Base-by-base conservation (phyloP, 1,139 yeast species). In the Casaregolazyma suthepensis region DNA sequence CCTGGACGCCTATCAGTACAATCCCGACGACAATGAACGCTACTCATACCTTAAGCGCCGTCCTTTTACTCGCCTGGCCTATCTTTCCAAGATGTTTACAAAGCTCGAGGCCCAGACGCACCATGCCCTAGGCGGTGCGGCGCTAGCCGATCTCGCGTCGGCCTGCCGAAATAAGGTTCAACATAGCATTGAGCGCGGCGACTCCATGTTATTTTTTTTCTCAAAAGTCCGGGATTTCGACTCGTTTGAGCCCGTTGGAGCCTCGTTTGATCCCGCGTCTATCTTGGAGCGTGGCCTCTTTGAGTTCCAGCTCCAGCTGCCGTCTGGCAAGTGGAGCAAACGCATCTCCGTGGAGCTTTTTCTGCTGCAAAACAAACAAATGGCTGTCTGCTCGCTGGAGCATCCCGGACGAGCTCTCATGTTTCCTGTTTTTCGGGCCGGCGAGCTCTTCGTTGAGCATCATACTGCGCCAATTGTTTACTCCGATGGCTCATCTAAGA, bases 31-130 rank as follows among this genome's bases (percentile, higher is more conserved):
- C 43, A 54, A 73, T 1, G 68, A 70, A 5, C 63, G 70, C 3
- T 72, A 71, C 54, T 60, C 69, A 15, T 65, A 65, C 40, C 59
- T 75, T 23, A 68, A 70, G 52, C 70, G 75, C 54, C 66, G 72
- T 17, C 81, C 81, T 3, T 57, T 77, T 38, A 64, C 71, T 13
- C 68, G 77, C 53, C 60, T 76, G 15, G 61, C 70, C 12, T 67
- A 70, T 43, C 55, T 75, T 26, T 61, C 66, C 22, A 70, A 68
- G 51, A 40, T 52, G 37, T 43, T 54, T 17, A 35, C 52, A 3
- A 51, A 31, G 46, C 31, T 56, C 40, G 58, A 55, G 52, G 35
- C 46, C 17, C 45, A 50, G 9, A 20, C 46, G 26, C 50, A 31
- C 15, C 43, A 52, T 3, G 46, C 51, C 20, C 42, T 51, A 42